Base-by-base conservation (phyloP, 1,284 basidiomycete species). In the Ustilago sp. region DNA sequence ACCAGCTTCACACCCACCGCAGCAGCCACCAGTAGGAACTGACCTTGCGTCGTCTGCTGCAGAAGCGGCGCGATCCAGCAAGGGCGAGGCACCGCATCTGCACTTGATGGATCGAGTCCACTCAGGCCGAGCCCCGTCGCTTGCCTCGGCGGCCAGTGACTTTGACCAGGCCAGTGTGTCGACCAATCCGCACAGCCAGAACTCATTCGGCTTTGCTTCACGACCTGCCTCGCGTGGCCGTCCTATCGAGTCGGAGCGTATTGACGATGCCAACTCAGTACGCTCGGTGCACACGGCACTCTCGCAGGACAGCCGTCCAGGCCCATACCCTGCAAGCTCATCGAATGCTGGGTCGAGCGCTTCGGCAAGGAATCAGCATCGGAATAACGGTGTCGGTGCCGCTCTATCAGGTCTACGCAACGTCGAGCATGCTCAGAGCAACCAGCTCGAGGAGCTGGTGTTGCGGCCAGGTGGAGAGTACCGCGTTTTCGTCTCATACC, bases 391-490 rank as follows among this genome's bases (percentile, higher is more conserved):
- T 19, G 54, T 57, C 17, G 63, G 65, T 32, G 72, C 68, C 11
- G 65, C 68, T 32, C 53, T 78, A 3, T 74, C 72, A 3, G 76
- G 76, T 6, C 70, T 85, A 13, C 79, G 82, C 34, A 69, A 76
- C 52, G 76, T 72, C 5, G 85, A 85, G 60, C 81, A 85, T 59
- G 74, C 77, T 17, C 83, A 85, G 56, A 80, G 75, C 67, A 84
- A 84, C 57, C 87, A 88, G 66, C 85, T 89, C 19, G 88, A 89
- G 70, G 88, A 88, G 74, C 80, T 88, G n/a, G 85, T 88, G 28
- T 86, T 88, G 74, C 82, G 87, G 7, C 88, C 88, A 2, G 88
- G 88, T 11, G 87, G 86, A 17, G 88, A 88, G 72, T 88, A 88
- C 68, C 83, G 88, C n/a, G 83, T 89, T 12, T 86, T 88, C 43